A percentile compares a stretch with the other conserved stretches of the same genome.
phyloP scores from a whole-genome alignment of 1,284 basidiomycete species.

The Puccinia triticina region DNA sequence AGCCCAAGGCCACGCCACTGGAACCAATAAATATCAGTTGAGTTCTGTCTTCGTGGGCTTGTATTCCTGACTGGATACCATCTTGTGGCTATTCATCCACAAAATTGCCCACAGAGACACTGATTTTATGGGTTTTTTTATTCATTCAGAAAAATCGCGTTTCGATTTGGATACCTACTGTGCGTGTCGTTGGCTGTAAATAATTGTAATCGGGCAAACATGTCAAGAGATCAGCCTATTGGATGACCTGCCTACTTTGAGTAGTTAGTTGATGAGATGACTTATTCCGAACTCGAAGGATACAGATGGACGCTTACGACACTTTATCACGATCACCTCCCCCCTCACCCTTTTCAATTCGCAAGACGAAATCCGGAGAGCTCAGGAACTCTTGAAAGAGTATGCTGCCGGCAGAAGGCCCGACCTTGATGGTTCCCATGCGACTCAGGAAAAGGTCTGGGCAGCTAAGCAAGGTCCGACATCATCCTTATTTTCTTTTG shows the following conservation, averaged over 20 bases:
- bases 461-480: constrained; percentile 62
- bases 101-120: background rate
- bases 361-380: constrained; percentile 59
- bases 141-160: constrained; percentile 40
- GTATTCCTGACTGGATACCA: background rate
- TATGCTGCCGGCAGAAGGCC: constrained; percentile 60
- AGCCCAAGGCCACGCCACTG: background rate
- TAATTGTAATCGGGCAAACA: background rate
- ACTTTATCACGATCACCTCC: constrained; percentile 65
- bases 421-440: constrained; percentile 59
- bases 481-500: background rate
- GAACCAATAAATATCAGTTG: constrained; percentile 48
- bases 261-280: background rate
- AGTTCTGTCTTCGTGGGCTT: background rate
- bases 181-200: constrained; percentile 11
- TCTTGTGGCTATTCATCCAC: background rate
- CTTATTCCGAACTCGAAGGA: constrained; percentile 1
- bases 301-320: constrained; percentile 62
- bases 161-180: constrained; percentile 43
- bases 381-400: constrained; percentile 59
- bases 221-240: background rate
- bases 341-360: constrained; percentile 65
- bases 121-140: background rate
- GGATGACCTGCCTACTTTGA: background rate
- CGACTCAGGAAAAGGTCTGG: constrained; percentile 59